Base-by-base conservation (phyloP, 2,329 filamentous ascomycete species). In the Sporothrix dimorphospora region DNA sequence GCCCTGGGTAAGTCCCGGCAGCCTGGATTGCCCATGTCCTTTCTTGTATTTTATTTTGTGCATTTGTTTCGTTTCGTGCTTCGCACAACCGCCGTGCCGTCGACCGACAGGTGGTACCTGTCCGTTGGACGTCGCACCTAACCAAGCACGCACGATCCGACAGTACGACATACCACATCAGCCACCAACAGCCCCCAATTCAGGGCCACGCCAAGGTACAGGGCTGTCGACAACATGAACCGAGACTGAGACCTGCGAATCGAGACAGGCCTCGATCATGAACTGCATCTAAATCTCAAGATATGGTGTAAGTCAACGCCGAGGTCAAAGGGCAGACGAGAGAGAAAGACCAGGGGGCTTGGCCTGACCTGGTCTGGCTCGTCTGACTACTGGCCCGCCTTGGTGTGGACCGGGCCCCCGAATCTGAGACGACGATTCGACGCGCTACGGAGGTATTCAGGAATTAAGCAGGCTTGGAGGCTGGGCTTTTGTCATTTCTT, bases 381-480 rank as follows among this genome's bases (percentile, higher is more conserved):
- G 42, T 34, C 45, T 19, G 19, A 5, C 45, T 16, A n/a, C 19
- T 49, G 47, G 47, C 47, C 47, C 45, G 42, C 66, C 30, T 21
- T 30, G 67, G 34, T 69, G 67, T 69, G 66, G 66, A 55, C 66
- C 66, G 65, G 65, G n/a, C 49, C 67, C 49, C 51, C 38, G 49
- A 24, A n/a, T 51, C 66, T 38, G 47, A 53, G 66, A 69, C 66
- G 66, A 51, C 49, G 27, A 40, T 34, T 55, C 27, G 45, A 53
- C 47, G 49, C 66, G 47, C 66, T 55, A 69, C 47, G 66, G 47
- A 24, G 38, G 38, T 24, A 45, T 63, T 45, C n/a, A 61, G 34
- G 34, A 61, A 42, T 63, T 16, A 27, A 63, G 34, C 55, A 51
- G 47, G n/a, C n/a, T n/a, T 51, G 30, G 53, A 59, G 55, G 55